These are phyloP conservation scores for Tricholoma sp. DNA, from an alignment of 768 basidiomycete genomes.

Conservation along the genomic window DNA sequence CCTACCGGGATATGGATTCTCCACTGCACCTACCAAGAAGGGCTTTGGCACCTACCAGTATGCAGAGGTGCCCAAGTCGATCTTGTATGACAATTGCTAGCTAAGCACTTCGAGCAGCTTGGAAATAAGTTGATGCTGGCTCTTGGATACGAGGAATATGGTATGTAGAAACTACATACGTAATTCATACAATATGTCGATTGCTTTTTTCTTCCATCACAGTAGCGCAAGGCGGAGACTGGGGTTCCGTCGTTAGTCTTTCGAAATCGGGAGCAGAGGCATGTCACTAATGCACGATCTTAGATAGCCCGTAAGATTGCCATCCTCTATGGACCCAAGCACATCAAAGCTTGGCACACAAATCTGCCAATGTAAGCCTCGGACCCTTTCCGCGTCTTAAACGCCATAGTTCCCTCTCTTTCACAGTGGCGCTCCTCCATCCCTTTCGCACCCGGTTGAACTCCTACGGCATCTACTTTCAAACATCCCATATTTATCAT, in stretches of 20 bases:
- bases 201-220: background rate
- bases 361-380: conserved; percentile 31
- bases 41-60: conserved; percentile 49
- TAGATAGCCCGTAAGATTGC: conserved; percentile 26
- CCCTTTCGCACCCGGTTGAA: conserved; percentile 17
- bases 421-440: conserved; percentile 11
- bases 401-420: background rate
- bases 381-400: background rate
- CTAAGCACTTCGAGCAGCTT: conserved; percentile 24
- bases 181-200: too few species aligned
- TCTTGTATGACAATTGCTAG: too few species aligned
- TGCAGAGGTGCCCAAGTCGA: conserved; percentile 28
- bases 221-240: conserved; percentile 49
- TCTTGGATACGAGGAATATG: conserved; percentile 44
- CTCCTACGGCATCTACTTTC: conserved; percentile 23
- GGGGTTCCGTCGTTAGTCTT: conserved; percentile 25
- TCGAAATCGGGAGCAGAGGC: too few species aligned
- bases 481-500: conserved; percentile 8
- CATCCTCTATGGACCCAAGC: conserved; percentile 25
- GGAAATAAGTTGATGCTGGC: conserved; percentile 45
- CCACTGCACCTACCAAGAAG: conserved; percentile 46
- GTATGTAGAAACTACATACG: conserved; percentile 15
- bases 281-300: background rate
- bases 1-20: conserved; percentile 60
- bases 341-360: conserved; percentile 49